A percentile compares a stretch with the other conserved stretches of the same genome.
phyloP scores from a whole-genome alignment of 2,329 filamentous ascomycete genomes.

The Scolecobasidium constrictum region DNA sequence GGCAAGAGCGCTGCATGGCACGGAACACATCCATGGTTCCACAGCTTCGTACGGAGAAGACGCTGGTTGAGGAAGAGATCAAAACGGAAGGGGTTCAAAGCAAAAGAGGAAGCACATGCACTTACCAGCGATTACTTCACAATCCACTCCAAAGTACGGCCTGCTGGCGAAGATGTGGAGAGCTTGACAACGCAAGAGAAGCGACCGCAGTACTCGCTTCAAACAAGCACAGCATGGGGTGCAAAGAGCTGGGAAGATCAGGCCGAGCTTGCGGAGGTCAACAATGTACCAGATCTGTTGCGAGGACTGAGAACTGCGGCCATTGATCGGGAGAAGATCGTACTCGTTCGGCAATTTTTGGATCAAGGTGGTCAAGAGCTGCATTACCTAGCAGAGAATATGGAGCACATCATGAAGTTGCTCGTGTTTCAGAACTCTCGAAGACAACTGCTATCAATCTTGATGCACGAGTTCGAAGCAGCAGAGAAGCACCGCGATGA shows the following conservation, averaged over 20 bases:
- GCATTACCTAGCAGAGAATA: constrained; percentile 59
- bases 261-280: constrained; percentile 43
- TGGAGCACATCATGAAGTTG: constrained; percentile 75
- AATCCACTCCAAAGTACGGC: constrained; percentile 35
- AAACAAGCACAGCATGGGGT: constrained; percentile 2
- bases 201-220: neutral
- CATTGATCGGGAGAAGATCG: constrained; percentile 87
- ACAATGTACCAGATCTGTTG: constrained; percentile 59
- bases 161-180: neutral
- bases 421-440: constrained; percentile 87
- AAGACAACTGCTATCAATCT: constrained; percentile 58
- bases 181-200: neutral
- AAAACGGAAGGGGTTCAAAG: constrained; percentile 32
- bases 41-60: constrained; percentile 83
- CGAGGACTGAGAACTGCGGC: constrained; percentile 54
- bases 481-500: constrained; percentile 38
- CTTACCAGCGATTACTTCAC: constrained; percentile 72
- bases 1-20: constrained; percentile 55
- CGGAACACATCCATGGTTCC: constrained; percentile 78
- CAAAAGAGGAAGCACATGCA: constrained; percentile 46
- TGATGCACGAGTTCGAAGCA: constrained; percentile 50
- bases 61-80: constrained; percentile 81
- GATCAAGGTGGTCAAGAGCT: constrained; percentile 65
- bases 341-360: constrained; percentile 74
- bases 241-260: constrained; percentile 31